phyloP scores from a whole-genome alignment of 352 stramenopile species.

The Globisporangium nagaii region DNA sequence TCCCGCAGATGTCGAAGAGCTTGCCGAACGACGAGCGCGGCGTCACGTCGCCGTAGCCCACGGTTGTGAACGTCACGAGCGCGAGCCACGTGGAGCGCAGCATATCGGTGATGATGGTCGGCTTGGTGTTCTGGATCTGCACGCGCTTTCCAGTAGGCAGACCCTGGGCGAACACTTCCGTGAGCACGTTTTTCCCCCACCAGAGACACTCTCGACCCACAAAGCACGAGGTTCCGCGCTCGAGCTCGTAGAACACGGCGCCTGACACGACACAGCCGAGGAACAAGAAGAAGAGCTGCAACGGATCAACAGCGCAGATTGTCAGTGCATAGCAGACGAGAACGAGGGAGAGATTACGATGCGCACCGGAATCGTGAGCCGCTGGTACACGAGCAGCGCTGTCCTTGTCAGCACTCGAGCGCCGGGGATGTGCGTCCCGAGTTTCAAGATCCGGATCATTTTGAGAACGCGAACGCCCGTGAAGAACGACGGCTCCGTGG shows the following conservation, averaged over 20 bases:
- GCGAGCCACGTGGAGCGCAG: conserved; percentile 43
- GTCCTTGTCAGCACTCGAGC: conserved; percentile 31
- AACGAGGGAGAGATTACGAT: neutral
- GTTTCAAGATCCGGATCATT: conserved; percentile 39
- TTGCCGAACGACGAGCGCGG: conserved; percentile 35
- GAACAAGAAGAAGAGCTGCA: conserved; percentile 51
- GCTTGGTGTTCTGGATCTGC: conserved; percentile 30
- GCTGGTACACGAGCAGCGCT: conserved; percentile 21
- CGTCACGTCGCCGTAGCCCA: conserved; percentile 43
- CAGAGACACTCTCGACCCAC: conserved; percentile 25
- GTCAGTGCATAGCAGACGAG: neutral
- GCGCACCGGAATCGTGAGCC: conserved; percentile 36
- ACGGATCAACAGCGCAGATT: neutral
- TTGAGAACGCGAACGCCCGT: conserved; percentile 34
- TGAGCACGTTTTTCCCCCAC: conserved; percentile 38
- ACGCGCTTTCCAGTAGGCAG: conserved; percentile 29
- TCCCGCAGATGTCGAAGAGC: conserved; percentile 36
- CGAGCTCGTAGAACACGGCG: conserved; percentile 41
- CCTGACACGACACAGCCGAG: conserved; percentile 29
- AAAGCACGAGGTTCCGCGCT: conserved; percentile 38
- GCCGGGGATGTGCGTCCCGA: conserved; percentile 35
- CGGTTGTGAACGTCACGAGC: conserved; percentile 40
- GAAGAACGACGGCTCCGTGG: conserved; percentile 38
- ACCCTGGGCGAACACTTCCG: conserved; percentile 16
- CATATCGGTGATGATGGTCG: conserved; percentile 36